Percentiles rank a stretch among this genome's conserved stretches.
Evolutionary conservation across 1,284 basidiomycete species (phyloP).

Genomic region (Tetrapyrgos nigripes): DNA sequence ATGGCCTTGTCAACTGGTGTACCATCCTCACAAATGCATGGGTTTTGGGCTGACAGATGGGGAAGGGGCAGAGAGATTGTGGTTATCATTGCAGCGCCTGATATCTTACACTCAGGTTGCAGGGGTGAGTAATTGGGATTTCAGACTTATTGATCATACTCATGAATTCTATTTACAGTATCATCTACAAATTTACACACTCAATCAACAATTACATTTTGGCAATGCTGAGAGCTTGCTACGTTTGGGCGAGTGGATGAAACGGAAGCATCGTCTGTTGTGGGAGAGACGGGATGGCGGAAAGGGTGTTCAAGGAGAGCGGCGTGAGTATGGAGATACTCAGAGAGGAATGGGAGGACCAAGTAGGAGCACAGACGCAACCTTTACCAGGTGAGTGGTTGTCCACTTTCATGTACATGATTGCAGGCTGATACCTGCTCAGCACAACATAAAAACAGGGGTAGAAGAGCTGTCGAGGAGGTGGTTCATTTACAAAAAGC

Average conservation of each 20-base stretch:
- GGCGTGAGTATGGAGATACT: conserved; percentile 5
- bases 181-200: conserved; percentile 25
- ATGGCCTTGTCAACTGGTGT: conserved; percentile 39
- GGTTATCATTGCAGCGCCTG: conserved; percentile 22
- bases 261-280: neutral
- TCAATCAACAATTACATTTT: conserved; percentile 29
- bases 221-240: neutral
- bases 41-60: conserved; percentile 33
- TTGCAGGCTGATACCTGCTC: too few species aligned
- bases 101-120: conserved; percentile 21
- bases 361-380: conserved; percentile 20
- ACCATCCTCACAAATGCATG: conserved; percentile 33
- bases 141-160: too few species aligned
- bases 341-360: conserved; percentile 19
- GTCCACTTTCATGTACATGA: too few species aligned
- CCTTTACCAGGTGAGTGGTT: conserved; percentile 19
- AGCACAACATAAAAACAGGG: neutral
- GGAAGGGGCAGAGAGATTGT: conserved; percentile 30
- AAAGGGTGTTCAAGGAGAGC: neutral
- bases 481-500: neutral
- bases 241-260: neutral
- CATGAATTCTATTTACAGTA: conserved; percentile 16
- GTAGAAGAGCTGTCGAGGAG: neutral
- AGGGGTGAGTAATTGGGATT: conserved; percentile 7
- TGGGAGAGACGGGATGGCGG: conserved; percentile 19